A percentile compares a stretch with the other conserved stretches of the same genome.
These are phyloP conservation scores for Daldinia vernicosa DNA, from an alignment of 495 filamentous ascomycete species.

Conservation along the genomic window DNA sequence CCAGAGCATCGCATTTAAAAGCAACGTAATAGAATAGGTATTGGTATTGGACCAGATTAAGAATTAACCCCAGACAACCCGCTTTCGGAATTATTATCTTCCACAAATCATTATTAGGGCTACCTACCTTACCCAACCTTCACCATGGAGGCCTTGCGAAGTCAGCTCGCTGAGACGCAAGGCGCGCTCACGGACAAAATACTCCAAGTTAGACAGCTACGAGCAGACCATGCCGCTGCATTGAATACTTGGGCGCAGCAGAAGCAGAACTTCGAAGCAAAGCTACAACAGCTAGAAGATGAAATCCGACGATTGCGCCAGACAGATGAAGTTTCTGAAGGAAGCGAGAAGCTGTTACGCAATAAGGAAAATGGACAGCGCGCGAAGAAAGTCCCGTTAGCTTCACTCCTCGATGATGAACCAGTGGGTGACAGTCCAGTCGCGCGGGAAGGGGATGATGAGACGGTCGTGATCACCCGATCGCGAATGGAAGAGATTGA, in stretches of 20 bases:
- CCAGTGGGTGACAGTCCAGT: neutral
- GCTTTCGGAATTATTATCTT: conserved; percentile 7
- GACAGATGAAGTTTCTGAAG: neutral
- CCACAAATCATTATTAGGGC: conserved; percentile 11
- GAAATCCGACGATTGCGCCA: conserved; percentile 28
- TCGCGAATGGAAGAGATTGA: conserved; percentile 31
- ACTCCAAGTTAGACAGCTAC: conserved; percentile 31
- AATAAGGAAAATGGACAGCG: neutral
- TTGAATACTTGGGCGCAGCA: conserved; percentile 31
- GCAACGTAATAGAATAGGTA: neutral
- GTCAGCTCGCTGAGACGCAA: conserved; percentile 43
- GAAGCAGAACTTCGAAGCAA: conserved; percentile 27
- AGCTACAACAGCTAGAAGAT: conserved; percentile 29
- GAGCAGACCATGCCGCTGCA: conserved; percentile 13
- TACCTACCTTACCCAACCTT: conserved; percentile 4
- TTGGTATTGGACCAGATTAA: neutral
- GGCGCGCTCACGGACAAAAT: conserved; percentile 37
- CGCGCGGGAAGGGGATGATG: conserved; percentile 5
- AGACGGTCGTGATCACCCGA: conserved; percentile 28
- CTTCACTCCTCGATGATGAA: neutral
- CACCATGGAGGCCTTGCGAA: conserved; percentile 42
- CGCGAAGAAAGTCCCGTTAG: neutral
- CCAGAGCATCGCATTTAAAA: neutral
- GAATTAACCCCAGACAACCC: neutral
- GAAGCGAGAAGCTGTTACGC: neutral